These are phyloP conservation scores for Lachnum nothofagi DNA, from an alignment of 2,329 filamentous ascomycete species.

Conservation along the genomic window DNA sequence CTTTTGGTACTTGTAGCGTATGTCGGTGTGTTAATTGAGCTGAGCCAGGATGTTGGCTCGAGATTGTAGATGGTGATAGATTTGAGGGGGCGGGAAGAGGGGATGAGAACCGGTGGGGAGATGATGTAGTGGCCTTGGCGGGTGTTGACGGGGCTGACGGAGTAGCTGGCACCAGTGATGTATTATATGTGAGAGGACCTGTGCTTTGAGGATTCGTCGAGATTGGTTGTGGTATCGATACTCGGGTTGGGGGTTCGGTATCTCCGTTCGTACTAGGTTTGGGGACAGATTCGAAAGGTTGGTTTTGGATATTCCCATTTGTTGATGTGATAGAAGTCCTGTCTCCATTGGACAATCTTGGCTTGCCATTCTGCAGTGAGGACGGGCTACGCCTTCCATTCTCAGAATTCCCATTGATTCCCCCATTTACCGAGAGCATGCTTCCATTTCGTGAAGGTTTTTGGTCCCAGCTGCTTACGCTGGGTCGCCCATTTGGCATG, in stretches of 20 bases:
- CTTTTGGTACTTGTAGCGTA: constrained; percentile 79
- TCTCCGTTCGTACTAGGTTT: constrained; percentile 24
- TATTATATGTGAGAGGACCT: constrained; percentile 30
- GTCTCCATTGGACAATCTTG: constrained; percentile 26
- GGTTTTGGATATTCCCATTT: constrained; percentile 24
- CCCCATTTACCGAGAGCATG: constrained; percentile 29
- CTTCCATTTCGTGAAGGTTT: constrained; percentile 30
- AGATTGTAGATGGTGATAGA: constrained; percentile 35
- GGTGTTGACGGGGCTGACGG: constrained; percentile 24
- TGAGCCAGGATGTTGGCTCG: constrained; percentile 43
- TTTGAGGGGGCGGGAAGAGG: constrained; percentile 52
- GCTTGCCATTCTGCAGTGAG: constrained; percentile 22
- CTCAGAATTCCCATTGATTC: constrained; percentile 23
- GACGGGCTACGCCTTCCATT: constrained; percentile 29
- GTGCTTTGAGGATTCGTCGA: constrained; percentile 30
- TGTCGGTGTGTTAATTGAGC: constrained; percentile 72
- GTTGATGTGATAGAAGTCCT: constrained; percentile 26
- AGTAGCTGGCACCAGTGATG: constrained; percentile 28
- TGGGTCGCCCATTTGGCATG: constrained; percentile 51
- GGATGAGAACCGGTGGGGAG: constrained; percentile 58
- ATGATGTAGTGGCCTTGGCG: constrained; percentile 29
- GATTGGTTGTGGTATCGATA: constrained; percentile 22
- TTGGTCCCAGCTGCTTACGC: constrained; percentile 37
- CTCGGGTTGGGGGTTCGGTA: constrained; percentile 18
- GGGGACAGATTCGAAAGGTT: constrained; percentile 8